A percentile compares a stretch with the other conserved stretches of the same genome.
Evolutionary conservation across 371 early-diverging fungal species (phyloP).

Genomic region (Umbelopsis sp.): DNA sequence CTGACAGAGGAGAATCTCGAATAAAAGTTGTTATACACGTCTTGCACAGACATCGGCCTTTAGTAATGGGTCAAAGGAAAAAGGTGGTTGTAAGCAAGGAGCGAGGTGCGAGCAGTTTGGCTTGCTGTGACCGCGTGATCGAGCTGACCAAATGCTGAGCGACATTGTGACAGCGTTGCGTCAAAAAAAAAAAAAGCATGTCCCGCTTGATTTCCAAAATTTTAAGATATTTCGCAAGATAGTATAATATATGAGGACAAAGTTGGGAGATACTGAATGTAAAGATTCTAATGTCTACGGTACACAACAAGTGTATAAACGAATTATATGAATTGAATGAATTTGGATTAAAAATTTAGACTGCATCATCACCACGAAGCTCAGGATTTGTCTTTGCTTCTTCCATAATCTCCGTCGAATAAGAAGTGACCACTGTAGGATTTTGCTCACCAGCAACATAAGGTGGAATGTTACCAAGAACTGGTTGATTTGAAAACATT

Average conservation of each 20-base stretch:
- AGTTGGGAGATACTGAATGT: neutral
- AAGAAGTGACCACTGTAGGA: conserved; percentile 34
- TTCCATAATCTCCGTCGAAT: conserved; percentile 43
- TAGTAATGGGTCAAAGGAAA: neutral
- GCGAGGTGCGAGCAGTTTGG: neutral
- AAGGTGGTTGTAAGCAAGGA: too few species aligned
- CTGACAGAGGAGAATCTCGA: conserved; percentile 53
- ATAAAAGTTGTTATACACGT: conserved; percentile 52
- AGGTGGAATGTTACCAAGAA: conserved; percentile 41
- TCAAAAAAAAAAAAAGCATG: too few species aligned
- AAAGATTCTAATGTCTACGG: neutral
- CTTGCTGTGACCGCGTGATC: conserved; percentile 11
- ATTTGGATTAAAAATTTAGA: neutral
- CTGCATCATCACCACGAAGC: conserved; percentile 21
- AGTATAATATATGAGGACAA: too few species aligned
- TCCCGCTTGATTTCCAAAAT: too few species aligned
- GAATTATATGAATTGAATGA: neutral
- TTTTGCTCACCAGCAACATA: conserved; percentile 32
- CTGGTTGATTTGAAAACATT: conserved; percentile 10
- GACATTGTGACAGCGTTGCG: neutral
- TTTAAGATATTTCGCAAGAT: too few species aligned
- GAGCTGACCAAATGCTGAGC: neutral
- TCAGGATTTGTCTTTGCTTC: conserved; percentile 29
- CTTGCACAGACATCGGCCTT: conserved; percentile 44
- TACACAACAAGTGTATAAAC: neutral